Percentiles rank a stretch among this genome's conserved stretches.
phyloP scores from a whole-genome alignment of 352 stramenopile species.

The Phytophthora tubulina region DNA sequence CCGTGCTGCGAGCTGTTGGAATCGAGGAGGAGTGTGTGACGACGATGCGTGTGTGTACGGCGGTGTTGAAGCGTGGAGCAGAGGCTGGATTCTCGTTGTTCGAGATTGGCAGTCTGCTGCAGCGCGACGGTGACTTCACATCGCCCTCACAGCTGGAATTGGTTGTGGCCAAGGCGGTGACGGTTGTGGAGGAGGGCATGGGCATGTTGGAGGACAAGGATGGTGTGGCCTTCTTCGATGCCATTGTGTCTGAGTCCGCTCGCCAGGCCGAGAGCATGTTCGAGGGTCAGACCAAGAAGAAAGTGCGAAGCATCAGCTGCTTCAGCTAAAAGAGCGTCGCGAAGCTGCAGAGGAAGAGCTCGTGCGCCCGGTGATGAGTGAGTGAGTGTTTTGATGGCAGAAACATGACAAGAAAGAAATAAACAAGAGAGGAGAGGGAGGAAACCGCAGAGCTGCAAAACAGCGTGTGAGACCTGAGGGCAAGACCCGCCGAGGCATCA shows the following conservation, averaged over 20 bases:
- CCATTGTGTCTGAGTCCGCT: conserved; percentile 63
- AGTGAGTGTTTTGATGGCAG: conserved; percentile 67
- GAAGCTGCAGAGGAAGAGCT: conserved; percentile 13
- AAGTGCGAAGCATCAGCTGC: conserved; percentile 90
- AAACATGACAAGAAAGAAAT: conserved; percentile 58
- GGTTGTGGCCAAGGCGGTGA: conserved; percentile 59
- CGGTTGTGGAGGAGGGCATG: conserved; percentile 42
- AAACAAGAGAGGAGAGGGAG: conserved; percentile 43
- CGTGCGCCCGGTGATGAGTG: conserved; percentile 17
- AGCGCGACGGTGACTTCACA: conserved; percentile 85
- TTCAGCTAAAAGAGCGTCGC: conserved; percentile 63
- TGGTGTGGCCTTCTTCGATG: conserved; percentile 55
- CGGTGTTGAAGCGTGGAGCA: conserved; percentile 78
- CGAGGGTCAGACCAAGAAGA: conserved; percentile 79
- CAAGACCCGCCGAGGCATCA: background rate
- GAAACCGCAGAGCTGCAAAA: conserved; percentile 15
- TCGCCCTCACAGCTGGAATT: conserved; percentile 82
- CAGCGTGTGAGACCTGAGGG: conserved; percentile 25
- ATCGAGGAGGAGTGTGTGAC: conserved; percentile 87
- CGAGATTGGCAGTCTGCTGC: conserved; percentile 83
- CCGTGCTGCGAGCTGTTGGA: conserved; percentile 67
- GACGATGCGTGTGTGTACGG: conserved; percentile 86
- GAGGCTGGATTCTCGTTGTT: conserved; percentile 86
- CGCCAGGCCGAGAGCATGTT: conserved; percentile 58
- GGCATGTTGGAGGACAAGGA: conserved; percentile 48